Evolutionary conservation across 352 stramenopile genomes (phyloP).

Genomic region (Aphanomyces astaci): DNA sequence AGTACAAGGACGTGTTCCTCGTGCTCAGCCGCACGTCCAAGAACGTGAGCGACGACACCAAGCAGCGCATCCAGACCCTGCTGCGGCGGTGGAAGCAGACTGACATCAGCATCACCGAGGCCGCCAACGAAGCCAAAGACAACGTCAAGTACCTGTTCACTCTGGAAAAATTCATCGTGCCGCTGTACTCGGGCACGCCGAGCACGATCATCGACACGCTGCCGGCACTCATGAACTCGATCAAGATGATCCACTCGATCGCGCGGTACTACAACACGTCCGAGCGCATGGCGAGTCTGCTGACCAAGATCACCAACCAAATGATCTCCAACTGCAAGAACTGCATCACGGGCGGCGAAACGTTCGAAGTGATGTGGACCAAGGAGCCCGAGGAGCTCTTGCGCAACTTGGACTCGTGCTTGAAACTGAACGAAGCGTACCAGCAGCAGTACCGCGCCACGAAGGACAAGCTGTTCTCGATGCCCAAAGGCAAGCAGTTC

Average conservation of each 20-base stretch:
- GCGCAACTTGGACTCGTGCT: slow-evolving; percentile 89
- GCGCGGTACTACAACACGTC: slow-evolving; percentile 98
- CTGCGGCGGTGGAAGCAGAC: slow-evolving; percentile 97
- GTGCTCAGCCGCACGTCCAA: slow-evolving; percentile 84
- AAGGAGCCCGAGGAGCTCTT: slow-evolving; percentile 94
- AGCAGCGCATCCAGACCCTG: slow-evolving; percentile 90
- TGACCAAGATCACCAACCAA: slow-evolving; percentile 98
- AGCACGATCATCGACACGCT: slow-evolving; percentile 98
- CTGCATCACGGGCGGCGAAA: slow-evolving; percentile 83
- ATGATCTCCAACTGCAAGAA: slow-evolving; percentile 98
- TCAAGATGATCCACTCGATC: slow-evolving; percentile 99
- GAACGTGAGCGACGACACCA: slow-evolving; percentile 79
- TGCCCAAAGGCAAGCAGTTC: slow-evolving; percentile 96
- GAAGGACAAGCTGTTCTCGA: slow-evolving; percentile 94
- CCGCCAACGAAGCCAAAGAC: slow-evolving; percentile 97
- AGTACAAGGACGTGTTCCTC: slow-evolving; percentile 92
- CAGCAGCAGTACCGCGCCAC: slow-evolving; percentile 97
- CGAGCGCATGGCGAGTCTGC: slow-evolving; percentile 94
- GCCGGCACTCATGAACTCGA: slow-evolving; percentile 97
- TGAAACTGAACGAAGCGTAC: slow-evolving; percentile 98
- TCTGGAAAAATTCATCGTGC: slow-evolving; percentile 93
- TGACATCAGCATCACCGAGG: slow-evolving; percentile 97
- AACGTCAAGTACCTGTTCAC: slow-evolving; percentile 99
- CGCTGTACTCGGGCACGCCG: slow-evolving; percentile 87
- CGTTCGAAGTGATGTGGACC: slow-evolving; percentile 89